phyloP scores from a whole-genome alignment of 306 rosid genomes.

The Calophaca sinica region DNA sequence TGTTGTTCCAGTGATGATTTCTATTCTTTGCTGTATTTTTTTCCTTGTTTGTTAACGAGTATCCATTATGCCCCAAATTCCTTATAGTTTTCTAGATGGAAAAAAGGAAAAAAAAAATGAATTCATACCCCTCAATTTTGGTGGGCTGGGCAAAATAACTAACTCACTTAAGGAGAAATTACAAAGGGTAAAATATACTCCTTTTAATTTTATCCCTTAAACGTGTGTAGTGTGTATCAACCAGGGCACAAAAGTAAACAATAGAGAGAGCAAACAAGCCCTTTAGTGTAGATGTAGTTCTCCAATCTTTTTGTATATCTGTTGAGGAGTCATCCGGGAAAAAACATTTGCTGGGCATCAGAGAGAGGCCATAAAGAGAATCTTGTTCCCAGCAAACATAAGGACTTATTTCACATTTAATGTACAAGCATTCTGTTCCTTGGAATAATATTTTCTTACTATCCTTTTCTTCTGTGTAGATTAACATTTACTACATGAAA shows the following conservation, averaged over 20 bases:
- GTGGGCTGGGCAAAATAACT: slow-evolving; percentile 9
- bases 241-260: neutral
- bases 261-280: neutral
- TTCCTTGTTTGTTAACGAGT: neutral
- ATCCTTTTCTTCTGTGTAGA: no score
- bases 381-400: neutral
- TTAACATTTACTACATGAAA: no score
- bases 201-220: neutral
- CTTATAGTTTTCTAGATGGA: neutral
- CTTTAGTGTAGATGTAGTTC: neutral
- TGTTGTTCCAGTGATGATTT: neutral
- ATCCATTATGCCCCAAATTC: slow-evolving; percentile 18
- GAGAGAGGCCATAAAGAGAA: neutral
- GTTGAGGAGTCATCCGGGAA: neutral
- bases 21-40: slow-evolving; percentile 1
- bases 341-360: neutral
- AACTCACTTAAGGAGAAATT: neutral
- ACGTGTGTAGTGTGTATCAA: neutral
- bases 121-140: neutral
- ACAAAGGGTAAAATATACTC: neutral
- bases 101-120: neutral
- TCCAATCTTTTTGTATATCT: neutral
- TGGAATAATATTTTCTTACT: no score
- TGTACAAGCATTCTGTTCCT: no score
- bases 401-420: neutral